phyloP scores from a whole-genome alignment of 2,329 filamentous ascomycete genomes.

The Grosmannia penicillata region DNA sequence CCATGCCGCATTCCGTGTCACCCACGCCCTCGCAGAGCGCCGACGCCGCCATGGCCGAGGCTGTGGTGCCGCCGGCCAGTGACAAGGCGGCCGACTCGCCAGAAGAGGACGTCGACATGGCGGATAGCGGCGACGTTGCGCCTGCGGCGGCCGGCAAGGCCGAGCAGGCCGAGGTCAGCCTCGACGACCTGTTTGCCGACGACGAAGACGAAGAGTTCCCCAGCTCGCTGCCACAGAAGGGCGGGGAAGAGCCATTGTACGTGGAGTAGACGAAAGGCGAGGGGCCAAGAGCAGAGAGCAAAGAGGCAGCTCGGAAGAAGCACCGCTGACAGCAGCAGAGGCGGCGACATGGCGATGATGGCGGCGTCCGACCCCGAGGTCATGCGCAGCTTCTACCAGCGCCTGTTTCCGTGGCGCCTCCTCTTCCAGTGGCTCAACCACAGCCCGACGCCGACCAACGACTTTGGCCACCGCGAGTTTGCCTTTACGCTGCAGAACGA shows the following conservation, averaged over 20 bases:
- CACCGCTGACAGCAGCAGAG: not conserved
- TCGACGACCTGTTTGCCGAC: constrained; percentile 45
- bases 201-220: constrained; percentile 47
- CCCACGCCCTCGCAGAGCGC: constrained; percentile 13
- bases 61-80: constrained; percentile 4
- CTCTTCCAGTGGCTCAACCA: constrained; percentile 98
- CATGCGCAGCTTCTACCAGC: constrained; percentile 89
- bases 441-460: constrained; percentile 66
- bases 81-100: not conserved
- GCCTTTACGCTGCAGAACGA: constrained; percentile 90
- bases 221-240: constrained; percentile 16
- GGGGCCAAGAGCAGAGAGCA: not conserved
- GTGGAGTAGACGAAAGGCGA: not conserved
- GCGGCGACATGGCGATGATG: constrained; percentile 14
- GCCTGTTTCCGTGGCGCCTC: constrained; percentile 85
- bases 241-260: not conserved
- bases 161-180: constrained; percentile 30
- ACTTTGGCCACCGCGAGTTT: constrained; percentile 90
- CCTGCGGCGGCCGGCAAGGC: constrained; percentile 5
- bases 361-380: constrained; percentile 58
- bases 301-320: not conserved
- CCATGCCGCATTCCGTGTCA: constrained; percentile 31
- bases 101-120: not conserved
- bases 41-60: constrained; percentile 14
- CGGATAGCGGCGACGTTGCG: not conserved